A percentile compares a stretch with the other conserved stretches of the same genome.
phyloP scores from a whole-genome alignment of 1,284 basidiomycete species.

The Ustilago cynodontis region DNA sequence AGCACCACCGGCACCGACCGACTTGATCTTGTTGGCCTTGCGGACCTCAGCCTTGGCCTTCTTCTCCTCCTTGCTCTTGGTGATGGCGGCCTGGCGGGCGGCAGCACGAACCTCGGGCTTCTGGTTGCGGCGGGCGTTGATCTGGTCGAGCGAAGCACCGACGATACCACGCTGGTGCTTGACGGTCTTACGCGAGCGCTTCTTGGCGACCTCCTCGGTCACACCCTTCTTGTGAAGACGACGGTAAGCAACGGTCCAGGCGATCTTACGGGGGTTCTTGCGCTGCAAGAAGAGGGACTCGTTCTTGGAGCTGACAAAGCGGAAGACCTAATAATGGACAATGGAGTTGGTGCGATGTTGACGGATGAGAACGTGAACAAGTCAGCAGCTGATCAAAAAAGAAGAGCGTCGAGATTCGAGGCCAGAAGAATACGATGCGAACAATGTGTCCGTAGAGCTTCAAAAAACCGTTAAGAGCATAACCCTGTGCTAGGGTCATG shows the following conservation, averaged over 20 bases:
- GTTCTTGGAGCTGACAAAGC: constrained; percentile 73
- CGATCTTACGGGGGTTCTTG: constrained; percentile 99
- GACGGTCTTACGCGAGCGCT: constrained; percentile 94
- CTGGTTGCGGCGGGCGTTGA: constrained; percentile 82
- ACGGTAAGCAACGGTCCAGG: constrained; percentile 96
- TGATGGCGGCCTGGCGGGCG: constrained; percentile 86
- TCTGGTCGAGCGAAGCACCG: constrained; percentile 91
- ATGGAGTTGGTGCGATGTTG: constrained; percentile 16
- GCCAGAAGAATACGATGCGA: not conserved
- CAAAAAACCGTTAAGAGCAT: too few relatives aligned
- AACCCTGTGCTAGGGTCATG: too few relatives aligned
- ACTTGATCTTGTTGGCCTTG: constrained; percentile 75
- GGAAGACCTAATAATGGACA: constrained; percentile 57
- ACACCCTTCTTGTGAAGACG: constrained; percentile 99
- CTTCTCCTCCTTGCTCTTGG: constrained; percentile 91
- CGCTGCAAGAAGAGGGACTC: constrained; percentile 98
- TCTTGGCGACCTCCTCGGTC: constrained; percentile 98
- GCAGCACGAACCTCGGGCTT: constrained; percentile 86
- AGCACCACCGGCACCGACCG: constrained; percentile 66
- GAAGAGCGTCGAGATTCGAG: not conserved
- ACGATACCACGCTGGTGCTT: constrained; percentile 99
- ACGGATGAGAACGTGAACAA: not conserved
- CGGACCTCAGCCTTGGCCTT: constrained; percentile 74
- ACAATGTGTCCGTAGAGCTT: too few relatives aligned
- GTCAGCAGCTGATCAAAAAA: not conserved